Percentiles rank a stretch among this genome's conserved stretches.
phyloP scores from a whole-genome alignment of 148 eudicot species.

The Rhododendron griersonianum region DNA sequence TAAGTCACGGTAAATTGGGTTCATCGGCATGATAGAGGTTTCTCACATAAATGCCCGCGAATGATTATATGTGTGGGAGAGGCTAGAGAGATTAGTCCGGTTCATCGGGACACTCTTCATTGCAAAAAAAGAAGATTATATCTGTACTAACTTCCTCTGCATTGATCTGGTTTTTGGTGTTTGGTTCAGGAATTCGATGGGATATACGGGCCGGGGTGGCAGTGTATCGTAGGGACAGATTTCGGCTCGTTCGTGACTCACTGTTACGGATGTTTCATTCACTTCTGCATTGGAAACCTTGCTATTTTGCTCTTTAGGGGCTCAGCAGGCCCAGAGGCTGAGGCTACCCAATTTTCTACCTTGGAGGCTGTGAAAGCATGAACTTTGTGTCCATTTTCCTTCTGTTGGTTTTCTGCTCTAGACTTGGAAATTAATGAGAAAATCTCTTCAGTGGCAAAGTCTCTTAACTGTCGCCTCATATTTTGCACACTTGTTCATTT shows the following conservation, averaged over 20 bases:
- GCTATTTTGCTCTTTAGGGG: conserved; percentile 70
- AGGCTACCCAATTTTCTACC: conserved; percentile 24
- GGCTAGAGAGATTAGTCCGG: background rate
- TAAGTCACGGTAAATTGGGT: background rate
- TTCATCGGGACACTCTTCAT: background rate
- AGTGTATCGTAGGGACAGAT: conserved; percentile 88
- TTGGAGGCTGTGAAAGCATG: conserved; percentile 17
- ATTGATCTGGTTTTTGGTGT: background rate
- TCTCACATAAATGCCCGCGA: background rate
- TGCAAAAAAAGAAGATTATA: background rate
- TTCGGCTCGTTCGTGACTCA: conserved; percentile 90
- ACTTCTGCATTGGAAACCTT: conserved; percentile 60
- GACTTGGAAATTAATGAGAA: background rate
- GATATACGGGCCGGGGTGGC: conserved; percentile 73
- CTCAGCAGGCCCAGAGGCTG: conserved; percentile 35
- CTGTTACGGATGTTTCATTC: conserved; percentile 71
- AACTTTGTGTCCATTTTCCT: background rate
- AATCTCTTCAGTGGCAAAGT: background rate
- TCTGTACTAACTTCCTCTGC: background rate
- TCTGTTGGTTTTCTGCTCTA: background rate
- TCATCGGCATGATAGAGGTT: background rate
- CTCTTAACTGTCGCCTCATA: background rate
- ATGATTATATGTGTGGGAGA: background rate
- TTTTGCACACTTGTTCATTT: too few relatives aligned
- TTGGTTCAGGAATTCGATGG: conserved; percentile 49